Percentiles rank a stretch among this genome's conserved stretches.
These are phyloP conservation scores for Hanseniaspora meyeri DNA, from an alignment of 805 yeast species.

Conservation along the genomic window DNA sequence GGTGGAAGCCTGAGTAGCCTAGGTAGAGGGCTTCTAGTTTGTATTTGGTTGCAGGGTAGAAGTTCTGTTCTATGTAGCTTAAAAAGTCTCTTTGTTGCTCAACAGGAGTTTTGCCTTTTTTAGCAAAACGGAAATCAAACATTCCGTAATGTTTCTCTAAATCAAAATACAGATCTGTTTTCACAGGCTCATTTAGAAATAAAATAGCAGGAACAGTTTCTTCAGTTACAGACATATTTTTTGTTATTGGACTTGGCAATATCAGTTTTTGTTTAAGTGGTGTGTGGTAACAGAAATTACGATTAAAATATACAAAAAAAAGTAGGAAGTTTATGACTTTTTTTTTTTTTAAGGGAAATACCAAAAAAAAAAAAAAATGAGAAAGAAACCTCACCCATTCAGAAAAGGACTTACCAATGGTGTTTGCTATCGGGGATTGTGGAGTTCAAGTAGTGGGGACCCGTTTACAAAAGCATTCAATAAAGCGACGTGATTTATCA, in stretches of 20 bases:
- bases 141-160: neutral
- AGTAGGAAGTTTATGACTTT: too few relatives aligned
- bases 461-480: too few relatives aligned
- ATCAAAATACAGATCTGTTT: constrained; percentile 1
- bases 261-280: too few relatives aligned
- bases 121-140: constrained; percentile 1
- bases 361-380: too few relatives aligned
- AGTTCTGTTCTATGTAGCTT: neutral
- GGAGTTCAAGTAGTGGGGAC: too few relatives aligned
- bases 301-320: too few relatives aligned
- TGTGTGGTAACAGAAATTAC: too few relatives aligned
- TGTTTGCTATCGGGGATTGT: too few relatives aligned
- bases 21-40: constrained; percentile 40
- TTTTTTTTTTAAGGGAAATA: neutral
- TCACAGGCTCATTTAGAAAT: constrained; percentile 11
- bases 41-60: constrained; percentile 15
- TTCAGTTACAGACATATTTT: neutral
- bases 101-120: neutral
- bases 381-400: too few relatives aligned
- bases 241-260: neutral
- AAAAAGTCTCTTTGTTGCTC: constrained; percentile 5
- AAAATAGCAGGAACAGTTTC: constrained; percentile 1
- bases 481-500: too few relatives aligned
- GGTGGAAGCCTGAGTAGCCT: constrained; percentile 45
- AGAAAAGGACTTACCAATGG: too few relatives aligned